phyloP scores from a whole-genome alignment of 2,329 filamentous ascomycete genomes.

The Verticillium longisporum region DNA sequence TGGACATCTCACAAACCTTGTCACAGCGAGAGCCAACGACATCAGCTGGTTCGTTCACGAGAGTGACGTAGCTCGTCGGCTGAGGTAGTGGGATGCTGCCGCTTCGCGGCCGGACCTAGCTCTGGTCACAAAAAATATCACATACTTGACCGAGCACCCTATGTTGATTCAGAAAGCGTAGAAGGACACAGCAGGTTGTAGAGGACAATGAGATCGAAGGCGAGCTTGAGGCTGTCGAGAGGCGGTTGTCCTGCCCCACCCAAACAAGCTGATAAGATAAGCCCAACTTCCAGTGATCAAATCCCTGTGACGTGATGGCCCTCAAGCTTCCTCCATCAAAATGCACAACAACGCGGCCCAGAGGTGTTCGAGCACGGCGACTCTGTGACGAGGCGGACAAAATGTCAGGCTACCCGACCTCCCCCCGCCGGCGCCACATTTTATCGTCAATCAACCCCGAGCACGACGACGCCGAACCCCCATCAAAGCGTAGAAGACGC shows the following conservation, averaged over 20 bases:
- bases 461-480: background rate
- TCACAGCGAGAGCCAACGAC: no score
- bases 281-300: background rate
- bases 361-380: background rate
- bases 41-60: no score
- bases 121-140: no score
- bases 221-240: background rate
- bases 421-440: conserved; percentile 38
- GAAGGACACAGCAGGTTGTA: no score
- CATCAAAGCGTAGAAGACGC: background rate
- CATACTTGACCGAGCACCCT: no score
- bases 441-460: conserved; percentile 41
- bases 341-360: background rate
- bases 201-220: no score
- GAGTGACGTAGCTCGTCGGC: no score
- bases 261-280: background rate
- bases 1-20: no score
- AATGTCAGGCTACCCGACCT: conserved; percentile 25
- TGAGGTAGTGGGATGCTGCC: no score
- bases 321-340: background rate
- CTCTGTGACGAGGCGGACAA: conserved; percentile 6
- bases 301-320: background rate
- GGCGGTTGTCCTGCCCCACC: background rate
- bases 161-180: no score
- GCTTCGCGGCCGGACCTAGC: no score